phyloP scores from a whole-genome alignment of 768 basidiomycete genomes.

The Trametes cubensis region DNA sequence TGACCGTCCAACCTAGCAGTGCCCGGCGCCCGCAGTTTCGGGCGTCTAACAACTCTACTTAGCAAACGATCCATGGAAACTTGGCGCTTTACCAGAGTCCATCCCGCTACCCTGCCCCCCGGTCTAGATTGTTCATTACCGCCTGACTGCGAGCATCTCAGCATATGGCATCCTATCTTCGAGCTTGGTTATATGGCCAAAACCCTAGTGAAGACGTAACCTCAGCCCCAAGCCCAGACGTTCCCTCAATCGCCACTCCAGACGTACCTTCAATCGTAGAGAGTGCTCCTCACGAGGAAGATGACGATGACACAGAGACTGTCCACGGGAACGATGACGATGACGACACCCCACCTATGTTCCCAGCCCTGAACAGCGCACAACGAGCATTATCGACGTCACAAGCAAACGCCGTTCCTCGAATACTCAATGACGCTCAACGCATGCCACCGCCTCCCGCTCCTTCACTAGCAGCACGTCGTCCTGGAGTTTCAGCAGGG shows the following conservation, averaged over 20 bases:
- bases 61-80: background rate
- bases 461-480: slow-evolving; percentile 43
- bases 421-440: slow-evolving; percentile 57
- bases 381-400: slow-evolving; percentile 52
- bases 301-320: slow-evolving; percentile 45
- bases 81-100: background rate
- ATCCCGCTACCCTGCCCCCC: too few species aligned
- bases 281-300: slow-evolving; percentile 39
- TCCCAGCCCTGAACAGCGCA: slow-evolving; percentile 72
- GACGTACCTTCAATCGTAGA: slow-evolving; percentile 40
- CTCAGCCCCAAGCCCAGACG: too few species aligned
- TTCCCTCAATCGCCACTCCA: slow-evolving; percentile 9
- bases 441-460: slow-evolving; percentile 49
- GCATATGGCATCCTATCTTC: slow-evolving; percentile 60
- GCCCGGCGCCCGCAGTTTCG: background rate
- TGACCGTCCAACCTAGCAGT: too few species aligned
- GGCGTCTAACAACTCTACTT: background rate
- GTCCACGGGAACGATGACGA: slow-evolving; percentile 43
- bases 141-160: too few species aligned
- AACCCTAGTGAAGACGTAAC: slow-evolving; percentile 27
- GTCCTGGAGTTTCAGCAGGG: slow-evolving; percentile 32
- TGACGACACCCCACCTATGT: slow-evolving; percentile 62
- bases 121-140: background rate
- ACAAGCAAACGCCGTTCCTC: slow-evolving; percentile 41
- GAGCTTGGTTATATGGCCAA: slow-evolving; percentile 50